These are phyloP conservation scores for Cantharellus anzutake DNA, from an alignment of 768 basidiomycete species.

Conservation along the genomic window DNA sequence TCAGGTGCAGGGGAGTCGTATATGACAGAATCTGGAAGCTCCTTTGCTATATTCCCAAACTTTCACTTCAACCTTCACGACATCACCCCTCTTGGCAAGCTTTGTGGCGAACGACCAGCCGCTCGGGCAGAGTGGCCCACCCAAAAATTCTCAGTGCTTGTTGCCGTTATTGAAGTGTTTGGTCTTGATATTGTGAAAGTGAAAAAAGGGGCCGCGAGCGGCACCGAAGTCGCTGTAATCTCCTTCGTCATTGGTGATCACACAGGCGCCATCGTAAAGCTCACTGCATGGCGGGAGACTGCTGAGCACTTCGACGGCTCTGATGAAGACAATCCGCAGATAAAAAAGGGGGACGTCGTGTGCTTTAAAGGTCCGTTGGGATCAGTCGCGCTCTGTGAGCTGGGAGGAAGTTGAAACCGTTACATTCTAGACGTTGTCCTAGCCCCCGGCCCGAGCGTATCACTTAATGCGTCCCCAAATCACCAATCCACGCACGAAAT, in stretches of 20 bases:
- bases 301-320: slow-evolving; percentile 52
- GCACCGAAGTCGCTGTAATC: slow-evolving; percentile 45
- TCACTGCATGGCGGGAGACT: slow-evolving; percentile 62
- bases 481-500: slow-evolving; percentile 42
- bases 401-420: too few relatives aligned
- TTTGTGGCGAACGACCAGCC: not conserved
- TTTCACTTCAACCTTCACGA: slow-evolving; percentile 55
- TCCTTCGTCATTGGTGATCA: slow-evolving; percentile 62
- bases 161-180: slow-evolving; percentile 56
- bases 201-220: slow-evolving; percentile 51
- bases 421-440: not conserved
- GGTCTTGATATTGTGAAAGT: slow-evolving; percentile 50
- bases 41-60: slow-evolving; percentile 50
- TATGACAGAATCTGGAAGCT: slow-evolving; percentile 24
- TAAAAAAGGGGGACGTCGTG: slow-evolving; percentile 55
- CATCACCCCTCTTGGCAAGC: slow-evolving; percentile 29
- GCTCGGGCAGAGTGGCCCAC: slow-evolving; percentile 8
- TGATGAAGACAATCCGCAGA: slow-evolving; percentile 20
- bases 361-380: slow-evolving; percentile 41
- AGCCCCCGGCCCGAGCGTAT: too few relatives aligned
- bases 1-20: not conserved
- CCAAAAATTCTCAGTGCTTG: slow-evolving; percentile 36
- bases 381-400: not conserved
- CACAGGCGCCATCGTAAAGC: slow-evolving; percentile 42
- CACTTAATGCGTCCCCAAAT: slow-evolving; percentile 49